Evolutionary conservation across 768 basidiomycete species (phyloP), one percentile per base, ranked within the genome.

Genomic region (Nidularia pulvinata): DNA sequence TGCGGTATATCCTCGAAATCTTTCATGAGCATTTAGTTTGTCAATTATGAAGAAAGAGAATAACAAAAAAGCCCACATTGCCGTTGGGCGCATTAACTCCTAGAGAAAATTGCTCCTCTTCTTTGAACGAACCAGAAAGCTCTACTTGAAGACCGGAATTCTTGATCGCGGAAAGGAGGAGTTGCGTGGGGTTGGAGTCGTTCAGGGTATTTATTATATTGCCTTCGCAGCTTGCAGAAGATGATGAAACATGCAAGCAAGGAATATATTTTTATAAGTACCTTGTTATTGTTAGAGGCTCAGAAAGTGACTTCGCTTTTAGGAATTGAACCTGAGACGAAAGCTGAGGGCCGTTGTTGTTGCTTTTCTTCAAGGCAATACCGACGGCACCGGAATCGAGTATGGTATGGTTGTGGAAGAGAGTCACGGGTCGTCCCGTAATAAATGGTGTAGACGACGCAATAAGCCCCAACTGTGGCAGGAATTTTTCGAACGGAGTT

Each of bases 371-470:
- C 34, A 86, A 57, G 0, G 81, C 88, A 5, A 93, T 53, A 0
- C 90, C 91, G 9, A 92, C 81, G 3, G 89, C 89, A 6, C 91
- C 91, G 6, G 79, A 73, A 0, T 81, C 83, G 52, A 78, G 66
- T 25, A 90, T 76, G 1, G 75, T 62, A 36, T 74, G 70, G 48
- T 87, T 80, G 54, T 77, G 67, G 55, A 91, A 84, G 7, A 93
- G 71, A 0, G 91, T 92, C 32, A 86, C 81, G 0, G 86, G 84
- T 16, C 86, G 71, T 11, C 90, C 91, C 1, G 89, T 92, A 5
- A 90, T 69, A 64, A 93, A 93, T 1, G 90, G 89, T 2, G 91
- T 93, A 2, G 89, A 86, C 0, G 89, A 75, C 0, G 85, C 86
- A 19, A 88, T 66, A 16, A 92, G 74, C 4, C 89, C 88, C 50